Base-by-base conservation (phyloP, 192 early-diverging fungal species). In the Backusella circina region DNA sequence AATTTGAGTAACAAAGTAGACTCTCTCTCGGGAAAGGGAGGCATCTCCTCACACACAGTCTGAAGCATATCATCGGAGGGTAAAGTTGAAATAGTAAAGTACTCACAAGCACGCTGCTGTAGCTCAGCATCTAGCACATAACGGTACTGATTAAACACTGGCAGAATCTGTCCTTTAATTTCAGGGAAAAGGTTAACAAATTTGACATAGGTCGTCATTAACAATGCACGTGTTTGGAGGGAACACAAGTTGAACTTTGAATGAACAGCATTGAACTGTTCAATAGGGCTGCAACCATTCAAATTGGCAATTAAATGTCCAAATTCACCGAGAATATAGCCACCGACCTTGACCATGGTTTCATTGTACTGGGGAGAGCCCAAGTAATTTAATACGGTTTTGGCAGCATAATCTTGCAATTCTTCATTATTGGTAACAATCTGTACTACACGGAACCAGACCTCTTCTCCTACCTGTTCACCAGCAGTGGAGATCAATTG, bases 121-220 rank as follows among this genome's bases (percentile, higher is more conserved):
- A 99, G 81, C 86, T 99, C 98, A 4, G 93, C 91, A 81, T 99
- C 97, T 75, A 99, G 75, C 1, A 95, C 96, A 67, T 93, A 88
- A 23, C 92, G 90, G 75, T 95, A 96, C 31, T 92, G 91, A 74
- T 95, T 89, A 70, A 99, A 94, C 9, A 99, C 92, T 1, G 89
- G 82, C 57, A 97, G 73, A 50, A 98, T 90, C 37, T 95, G 89
- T 9, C 89, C 91, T 75, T 96, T 96, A 81, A 99, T 96, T 81
- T 99, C 98, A 2, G 98, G 98, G 78, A 99, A 99, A 54, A 99
- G 80, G 81, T 99, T 99, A 68, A 94, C 87, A 73, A 99, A 97
- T 80, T 99, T 99, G 80, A 95, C 88, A 70, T 97, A 95, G 0
- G 97, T 96, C 13, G 97, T 94, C 50, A 99, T 81, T 18, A 98